These are phyloP conservation scores for Corchorus capsularis DNA, from an alignment of 345 rosid genomes.

Conservation along the genomic window DNA sequence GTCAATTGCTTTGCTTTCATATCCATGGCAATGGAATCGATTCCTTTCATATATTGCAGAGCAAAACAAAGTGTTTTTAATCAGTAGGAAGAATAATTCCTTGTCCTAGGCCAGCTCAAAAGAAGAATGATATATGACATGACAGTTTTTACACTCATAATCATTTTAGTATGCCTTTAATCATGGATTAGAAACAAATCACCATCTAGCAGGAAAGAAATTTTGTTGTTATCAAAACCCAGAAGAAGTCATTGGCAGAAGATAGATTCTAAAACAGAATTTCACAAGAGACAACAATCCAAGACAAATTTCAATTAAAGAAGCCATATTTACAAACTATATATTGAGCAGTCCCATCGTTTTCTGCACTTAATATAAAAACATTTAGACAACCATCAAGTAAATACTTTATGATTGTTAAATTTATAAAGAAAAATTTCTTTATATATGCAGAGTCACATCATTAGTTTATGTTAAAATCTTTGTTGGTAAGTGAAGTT, in stretches of 20 bases:
- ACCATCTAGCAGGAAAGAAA: neutral
- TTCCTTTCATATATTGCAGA: constrained; percentile 41
- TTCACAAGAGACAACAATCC: constrained; percentile 1
- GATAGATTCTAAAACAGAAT: too few species aligned
- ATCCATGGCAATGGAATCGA: constrained; percentile 80
- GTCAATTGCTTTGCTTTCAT: constrained; percentile 80
- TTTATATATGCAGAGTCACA: neutral
- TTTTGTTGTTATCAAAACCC: neutral
- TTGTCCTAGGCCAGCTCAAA: constrained; percentile 6
- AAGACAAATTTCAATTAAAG: neutral
- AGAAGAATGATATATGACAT: neutral
- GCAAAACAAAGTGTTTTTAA: neutral
- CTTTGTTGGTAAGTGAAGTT: neutral
- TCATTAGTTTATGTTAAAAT: neutral
- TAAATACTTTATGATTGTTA: neutral
- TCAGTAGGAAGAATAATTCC: neutral
- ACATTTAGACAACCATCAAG: neutral
- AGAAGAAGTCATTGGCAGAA: neutral
- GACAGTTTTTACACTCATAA: neutral
- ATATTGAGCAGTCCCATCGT: constrained; percentile 6
- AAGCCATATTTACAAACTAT: neutral
- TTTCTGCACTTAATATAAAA: neutral
- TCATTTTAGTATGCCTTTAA: neutral
- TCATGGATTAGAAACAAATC: neutral
- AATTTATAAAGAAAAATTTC: neutral